Conservation (phyloP, 805 yeast genomes). For the Wickerhamiella australiensis region DNA sequence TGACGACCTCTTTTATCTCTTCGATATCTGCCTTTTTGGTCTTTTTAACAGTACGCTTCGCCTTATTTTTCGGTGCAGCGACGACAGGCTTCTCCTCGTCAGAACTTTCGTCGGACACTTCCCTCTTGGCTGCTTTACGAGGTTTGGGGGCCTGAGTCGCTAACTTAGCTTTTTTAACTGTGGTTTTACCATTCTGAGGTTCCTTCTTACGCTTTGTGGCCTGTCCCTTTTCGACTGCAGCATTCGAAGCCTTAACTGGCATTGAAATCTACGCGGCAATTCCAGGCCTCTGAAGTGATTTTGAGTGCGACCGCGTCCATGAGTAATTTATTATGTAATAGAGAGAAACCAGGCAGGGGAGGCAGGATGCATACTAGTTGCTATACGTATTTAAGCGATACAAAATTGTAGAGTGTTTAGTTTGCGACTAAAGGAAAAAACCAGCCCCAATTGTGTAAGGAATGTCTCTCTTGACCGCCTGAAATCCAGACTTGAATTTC, state of each 20-base stretch:
- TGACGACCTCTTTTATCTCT: slow-evolving; percentile 19
- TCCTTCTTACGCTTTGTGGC: neutral
- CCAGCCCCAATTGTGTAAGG: neutral
- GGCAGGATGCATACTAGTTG: too few relatives aligned
- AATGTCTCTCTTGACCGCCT: neutral
- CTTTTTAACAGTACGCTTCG: neutral
- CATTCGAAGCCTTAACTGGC: neutral
- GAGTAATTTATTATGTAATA: neutral
- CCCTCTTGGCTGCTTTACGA: slow-evolving; percentile 1
- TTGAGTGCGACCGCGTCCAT: neutral
- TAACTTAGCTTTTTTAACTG: neutral
- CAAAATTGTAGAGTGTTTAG: too few relatives aligned
- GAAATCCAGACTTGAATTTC: neutral
- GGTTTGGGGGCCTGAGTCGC: neutral
- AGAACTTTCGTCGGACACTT: neutral
- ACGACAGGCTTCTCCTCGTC: neutral
- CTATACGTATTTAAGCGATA: too few relatives aligned
- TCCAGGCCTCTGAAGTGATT: neutral
- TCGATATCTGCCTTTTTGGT: slow-evolving; percentile 11
- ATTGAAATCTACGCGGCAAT: neutral
- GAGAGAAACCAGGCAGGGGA: too few relatives aligned
- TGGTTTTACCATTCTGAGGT: neutral
- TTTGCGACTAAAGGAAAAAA: neutral
- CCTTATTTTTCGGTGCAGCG: neutral
- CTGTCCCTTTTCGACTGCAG: neutral